Evolutionary conservation across 495 filamentous ascomycete species (phyloP).

Genomic region (Daldinia decipiens): DNA sequence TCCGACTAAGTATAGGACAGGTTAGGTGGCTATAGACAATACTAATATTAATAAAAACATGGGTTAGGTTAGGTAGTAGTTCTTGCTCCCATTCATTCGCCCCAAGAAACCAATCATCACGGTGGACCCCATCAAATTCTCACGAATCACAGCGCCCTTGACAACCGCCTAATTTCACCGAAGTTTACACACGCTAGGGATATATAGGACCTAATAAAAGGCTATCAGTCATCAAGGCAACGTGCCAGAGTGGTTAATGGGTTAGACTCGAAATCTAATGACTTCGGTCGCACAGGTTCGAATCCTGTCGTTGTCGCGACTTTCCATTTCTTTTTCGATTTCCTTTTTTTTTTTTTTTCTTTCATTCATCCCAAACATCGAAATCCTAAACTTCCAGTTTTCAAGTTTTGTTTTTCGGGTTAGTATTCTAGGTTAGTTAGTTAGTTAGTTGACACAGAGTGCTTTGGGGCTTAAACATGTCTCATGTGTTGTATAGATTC

Average conservation of each 20-base stretch:
- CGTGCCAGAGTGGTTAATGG: constrained; percentile 22
- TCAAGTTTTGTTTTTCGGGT: too few species aligned
- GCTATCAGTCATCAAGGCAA: constrained; percentile 5
- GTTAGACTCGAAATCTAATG: constrained; percentile 24
- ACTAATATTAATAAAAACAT: too few species aligned
- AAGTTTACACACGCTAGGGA: background rate
- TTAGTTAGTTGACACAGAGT: too few species aligned
- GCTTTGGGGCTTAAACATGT: too few species aligned
- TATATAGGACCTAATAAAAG: background rate
- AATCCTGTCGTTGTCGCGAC: constrained; percentile 16
- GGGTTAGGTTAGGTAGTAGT: too few species aligned
- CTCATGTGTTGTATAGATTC: too few species aligned
- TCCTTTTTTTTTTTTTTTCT: background rate
- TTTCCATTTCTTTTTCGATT: constrained; percentile 1
- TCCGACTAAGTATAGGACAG: too few species aligned
- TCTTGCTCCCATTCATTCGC: too few species aligned
- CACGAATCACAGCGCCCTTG: background rate
- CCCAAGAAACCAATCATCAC: too few species aligned
- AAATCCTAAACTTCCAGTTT: too few species aligned
- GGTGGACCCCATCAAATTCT: background rate
- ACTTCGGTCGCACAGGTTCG: constrained; percentile 17
- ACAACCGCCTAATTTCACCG: background rate
- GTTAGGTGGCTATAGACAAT: too few species aligned
- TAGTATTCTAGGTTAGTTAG: too few species aligned
- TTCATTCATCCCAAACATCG: background rate